A percentile compares a stretch with the other conserved stretches of the same genome.
Conservation (phyloP, 2,329 filamentous ascomycete genomes). For the Chalara sp. region DNA sequence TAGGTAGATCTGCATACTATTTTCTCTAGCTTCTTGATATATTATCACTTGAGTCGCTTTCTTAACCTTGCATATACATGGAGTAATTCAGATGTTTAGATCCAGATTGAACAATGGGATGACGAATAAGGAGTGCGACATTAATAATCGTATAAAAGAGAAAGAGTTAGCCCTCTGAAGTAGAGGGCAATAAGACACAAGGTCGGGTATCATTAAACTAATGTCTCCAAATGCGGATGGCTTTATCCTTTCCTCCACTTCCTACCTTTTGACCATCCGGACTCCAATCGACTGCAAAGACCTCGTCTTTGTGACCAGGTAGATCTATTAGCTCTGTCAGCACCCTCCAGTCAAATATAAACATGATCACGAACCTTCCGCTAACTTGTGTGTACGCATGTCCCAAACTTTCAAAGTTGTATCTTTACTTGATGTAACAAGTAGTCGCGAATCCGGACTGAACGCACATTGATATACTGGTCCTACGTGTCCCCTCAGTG, state of each 20-base stretch:
- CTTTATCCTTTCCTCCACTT: constrained; percentile 90
- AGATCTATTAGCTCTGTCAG: constrained; percentile 51
- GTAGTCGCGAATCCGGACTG: constrained; percentile 81
- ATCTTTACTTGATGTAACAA: constrained; percentile 86
- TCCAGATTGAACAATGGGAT: too few relatives aligned
- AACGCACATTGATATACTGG: constrained; percentile 91
- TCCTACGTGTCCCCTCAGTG: constrained; percentile 81
- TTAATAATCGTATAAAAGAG: too few relatives aligned
- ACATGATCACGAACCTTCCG: constrained; percentile 30
- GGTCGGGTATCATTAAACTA: constrained; percentile 24
- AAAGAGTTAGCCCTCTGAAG: too few relatives aligned
- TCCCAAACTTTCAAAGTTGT: constrained; percentile 92
- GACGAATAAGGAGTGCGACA: too few relatives aligned
- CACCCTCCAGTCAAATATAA: background rate
- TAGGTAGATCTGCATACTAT: too few relatives aligned
- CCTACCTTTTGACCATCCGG: constrained; percentile 83
- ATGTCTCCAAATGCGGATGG: constrained; percentile 60
- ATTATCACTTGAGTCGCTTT: too few relatives aligned
- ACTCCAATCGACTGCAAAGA: constrained; percentile 93
- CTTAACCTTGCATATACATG: too few relatives aligned
- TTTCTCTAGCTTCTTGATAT: too few relatives aligned
- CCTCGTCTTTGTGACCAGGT: constrained; percentile 85
- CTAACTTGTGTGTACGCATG: constrained; percentile 75
- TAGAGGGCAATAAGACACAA: too few relatives aligned
- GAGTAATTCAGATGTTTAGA: too few relatives aligned